Evolutionary conservation across 2,329 filamentous ascomycete species (phyloP).

Genomic region (Calonectria pauciramosa): DNA sequence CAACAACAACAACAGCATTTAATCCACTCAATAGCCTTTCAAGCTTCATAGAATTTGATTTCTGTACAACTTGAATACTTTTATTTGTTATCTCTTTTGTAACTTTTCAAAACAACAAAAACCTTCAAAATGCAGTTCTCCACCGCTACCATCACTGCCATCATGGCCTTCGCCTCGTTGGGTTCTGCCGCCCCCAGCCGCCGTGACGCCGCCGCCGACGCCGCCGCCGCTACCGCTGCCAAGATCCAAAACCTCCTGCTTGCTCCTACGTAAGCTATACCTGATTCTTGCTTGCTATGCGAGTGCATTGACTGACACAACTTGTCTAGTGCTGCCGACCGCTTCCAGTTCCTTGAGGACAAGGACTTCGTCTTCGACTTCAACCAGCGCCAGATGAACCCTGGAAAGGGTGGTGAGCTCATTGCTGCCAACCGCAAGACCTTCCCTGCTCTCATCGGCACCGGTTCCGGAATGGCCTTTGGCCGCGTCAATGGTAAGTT

Average conservation of each 20-base stretch:
- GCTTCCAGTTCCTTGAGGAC: constrained; percentile 57
- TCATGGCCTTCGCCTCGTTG: constrained; percentile 56
- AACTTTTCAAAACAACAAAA: constrained; percentile 1
- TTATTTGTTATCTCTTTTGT: background rate
- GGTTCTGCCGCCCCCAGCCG: constrained; percentile 44
- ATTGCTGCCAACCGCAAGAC: constrained; percentile 67
- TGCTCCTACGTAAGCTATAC: constrained; percentile 52
- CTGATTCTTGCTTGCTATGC: background rate
- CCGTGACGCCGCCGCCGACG: background rate
- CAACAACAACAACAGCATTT: background rate
- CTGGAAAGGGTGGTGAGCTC: constrained; percentile 60
- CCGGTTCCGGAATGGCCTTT: constrained; percentile 64
- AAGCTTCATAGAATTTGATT: background rate
- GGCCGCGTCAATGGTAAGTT: constrained; percentile 60
- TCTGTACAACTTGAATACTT: background rate
- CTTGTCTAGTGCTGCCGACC: constrained; percentile 55
- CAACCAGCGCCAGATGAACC: constrained; percentile 45
- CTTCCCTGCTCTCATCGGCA: constrained; percentile 69
- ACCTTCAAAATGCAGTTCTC: constrained; percentile 49
- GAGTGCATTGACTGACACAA: background rate
- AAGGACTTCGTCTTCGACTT: constrained; percentile 67
- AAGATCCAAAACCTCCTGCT: constrained; percentile 48
- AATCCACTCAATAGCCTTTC: background rate
- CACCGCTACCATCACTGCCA: constrained; percentile 50
- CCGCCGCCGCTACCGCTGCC: background rate